phyloP scores from a whole-genome alignment of 306 rosid species.

The Sindora glabra region DNA sequence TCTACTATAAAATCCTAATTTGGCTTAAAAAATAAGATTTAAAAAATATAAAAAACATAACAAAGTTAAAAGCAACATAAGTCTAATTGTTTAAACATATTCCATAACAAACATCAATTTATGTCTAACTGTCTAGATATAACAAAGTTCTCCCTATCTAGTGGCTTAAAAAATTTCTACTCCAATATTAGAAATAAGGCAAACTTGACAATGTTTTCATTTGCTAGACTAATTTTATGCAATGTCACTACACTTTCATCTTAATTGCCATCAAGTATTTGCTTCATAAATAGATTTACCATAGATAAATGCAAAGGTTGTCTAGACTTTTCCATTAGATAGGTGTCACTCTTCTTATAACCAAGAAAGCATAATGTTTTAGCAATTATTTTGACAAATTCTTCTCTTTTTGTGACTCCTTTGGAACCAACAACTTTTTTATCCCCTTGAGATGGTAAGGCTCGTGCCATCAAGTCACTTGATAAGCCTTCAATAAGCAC shows the following conservation, averaged over 20 bases:
- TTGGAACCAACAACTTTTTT: constrained; percentile 80
- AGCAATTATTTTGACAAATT: constrained; percentile 90
- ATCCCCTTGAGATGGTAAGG: constrained; percentile 75
- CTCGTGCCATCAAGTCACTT: constrained; percentile 86
- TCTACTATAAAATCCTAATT: too few species aligned
- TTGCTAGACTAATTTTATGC: constrained; percentile 54
- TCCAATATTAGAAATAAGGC: constrained; percentile 81
- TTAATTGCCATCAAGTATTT: constrained; percentile 78
- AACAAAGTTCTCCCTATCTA: constrained; percentile 51
- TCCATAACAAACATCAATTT: too few species aligned
- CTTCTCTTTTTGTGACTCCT: constrained; percentile 77
- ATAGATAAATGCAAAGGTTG: constrained; percentile 61
- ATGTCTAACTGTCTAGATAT: too few species aligned
- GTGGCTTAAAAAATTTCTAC: constrained; percentile 80
- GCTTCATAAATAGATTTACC: constrained; percentile 68
- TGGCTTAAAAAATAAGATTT: too few species aligned
- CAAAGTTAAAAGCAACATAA: too few species aligned
- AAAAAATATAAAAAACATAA: too few species aligned
- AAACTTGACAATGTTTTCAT: constrained; percentile 47
- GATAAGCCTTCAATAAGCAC: constrained; percentile 64
- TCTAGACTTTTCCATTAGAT: constrained; percentile 89
- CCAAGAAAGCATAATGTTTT: constrained; percentile 92
- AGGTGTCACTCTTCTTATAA: constrained; percentile 70
- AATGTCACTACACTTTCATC: constrained; percentile 67
- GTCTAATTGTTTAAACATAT: too few species aligned